Conservation (phyloP, 1,284 basidiomycete species). For the Meira miltonrushii region DNA sequence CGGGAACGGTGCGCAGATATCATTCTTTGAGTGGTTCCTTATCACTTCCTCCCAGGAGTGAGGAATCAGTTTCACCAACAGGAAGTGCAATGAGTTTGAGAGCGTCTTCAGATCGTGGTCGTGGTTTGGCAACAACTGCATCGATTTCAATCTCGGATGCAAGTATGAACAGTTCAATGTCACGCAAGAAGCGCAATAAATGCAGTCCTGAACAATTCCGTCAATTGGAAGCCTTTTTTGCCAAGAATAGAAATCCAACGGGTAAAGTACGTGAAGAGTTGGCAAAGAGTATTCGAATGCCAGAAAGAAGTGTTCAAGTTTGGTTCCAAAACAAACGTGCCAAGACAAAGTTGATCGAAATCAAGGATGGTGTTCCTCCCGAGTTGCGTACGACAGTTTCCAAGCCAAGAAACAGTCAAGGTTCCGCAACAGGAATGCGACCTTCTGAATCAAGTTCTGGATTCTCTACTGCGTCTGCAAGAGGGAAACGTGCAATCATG, state of each 20-base stretch:
- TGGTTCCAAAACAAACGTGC: conserved; percentile 31
- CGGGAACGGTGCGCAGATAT: no score
- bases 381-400: conserved; percentile 3
- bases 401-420: background rate
- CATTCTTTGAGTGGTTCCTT: no score
- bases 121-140: no score
- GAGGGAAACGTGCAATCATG: background rate
- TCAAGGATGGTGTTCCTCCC: conserved; percentile 1
- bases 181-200: conserved; percentile 39
- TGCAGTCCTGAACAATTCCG: conserved; percentile 33
- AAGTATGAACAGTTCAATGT: background rate
- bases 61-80: no score
- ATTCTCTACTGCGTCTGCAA: background rate
- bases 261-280: conserved; percentile 33
- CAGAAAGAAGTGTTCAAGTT: conserved; percentile 40
- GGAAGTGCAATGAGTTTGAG: no score
- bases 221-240: conserved; percentile 36
- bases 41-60: no score
- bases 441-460: background rate
- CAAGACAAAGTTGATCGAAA: conserved; percentile 3
- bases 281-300: conserved; percentile 28
- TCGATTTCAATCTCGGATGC: no score
- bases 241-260: conserved; percentile 37
- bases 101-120: no score
- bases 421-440: background rate